Base-by-base conservation (phyloP, 805 yeast genomes). In the Suhomyces xylopsoci region DNA sequence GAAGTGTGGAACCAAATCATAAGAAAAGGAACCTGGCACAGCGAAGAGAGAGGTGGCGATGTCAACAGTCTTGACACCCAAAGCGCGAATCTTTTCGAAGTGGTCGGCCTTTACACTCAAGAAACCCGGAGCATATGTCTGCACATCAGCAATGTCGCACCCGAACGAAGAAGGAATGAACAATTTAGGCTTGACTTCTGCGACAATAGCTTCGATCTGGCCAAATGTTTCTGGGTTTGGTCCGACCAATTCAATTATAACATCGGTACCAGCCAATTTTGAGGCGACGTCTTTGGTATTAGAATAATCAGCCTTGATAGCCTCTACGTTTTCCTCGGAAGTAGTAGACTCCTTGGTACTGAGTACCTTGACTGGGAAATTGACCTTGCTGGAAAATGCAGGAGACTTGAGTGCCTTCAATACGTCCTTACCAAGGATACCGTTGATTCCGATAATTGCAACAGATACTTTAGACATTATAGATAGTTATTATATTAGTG, bases 101-200 rank as follows among this genome's bases (percentile, higher is more conserved):
- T 80, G 81, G 1, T 51, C 59, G 0, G 62, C 45, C 62, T 80
- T 81, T 17, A 52, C 10, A 1, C 46, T 59, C 28, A 67, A 59
- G 51, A 79, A 67, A 0, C 69, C 71, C 6, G 81, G 78, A 20
- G 73, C 62, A 20, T 50, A 40, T 19, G 57, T 53, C 3, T 58
- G 58, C 19, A 63, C 63, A 7, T 61, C 67, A 2, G 56, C 62
- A 15, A 75, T 48, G 50, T 81, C 82, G 20, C 71, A 59, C 41
- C 89, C 90, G 58, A 80, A 84, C 59, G 83, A 87, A 2, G 85
- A 78, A 30, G 87, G 86, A 56, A 83, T 77, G 67, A 74, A 83
- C 32, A 81, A 61, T 61, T 78, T 77, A 48, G 82, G 81, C 56
- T 78, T 76, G 48, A 70, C 73, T 28, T 61, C 65, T 8, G 63